Conservation (phyloP, 73 alveolate genomes). For the Blepharisma japonicum region DNA sequence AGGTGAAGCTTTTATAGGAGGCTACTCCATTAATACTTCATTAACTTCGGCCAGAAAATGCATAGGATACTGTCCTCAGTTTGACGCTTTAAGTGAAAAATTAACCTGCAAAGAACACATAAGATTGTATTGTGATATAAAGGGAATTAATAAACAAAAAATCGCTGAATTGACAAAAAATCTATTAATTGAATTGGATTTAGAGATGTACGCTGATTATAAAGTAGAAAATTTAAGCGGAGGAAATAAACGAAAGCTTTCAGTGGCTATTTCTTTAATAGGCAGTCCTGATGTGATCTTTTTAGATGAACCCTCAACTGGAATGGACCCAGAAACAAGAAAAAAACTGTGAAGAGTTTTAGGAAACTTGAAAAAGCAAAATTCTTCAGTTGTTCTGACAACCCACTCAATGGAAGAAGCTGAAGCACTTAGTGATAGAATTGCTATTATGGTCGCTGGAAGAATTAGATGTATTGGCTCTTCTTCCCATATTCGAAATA, state of each 20-base stretch:
- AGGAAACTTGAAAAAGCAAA: constrained; percentile 56
- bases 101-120: constrained; percentile 94
- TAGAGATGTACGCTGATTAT: constrained; percentile 56
- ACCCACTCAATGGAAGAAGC: constrained; percentile 95
- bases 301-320: constrained; percentile 97
- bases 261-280: constrained; percentile 89
- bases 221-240: constrained; percentile 78
- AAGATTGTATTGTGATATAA: constrained; percentile 85
- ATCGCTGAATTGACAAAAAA: constrained; percentile 48
- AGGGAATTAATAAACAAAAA: constrained; percentile 73
- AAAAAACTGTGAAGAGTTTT: constrained; percentile 73
- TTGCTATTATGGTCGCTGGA: constrained; percentile 85
- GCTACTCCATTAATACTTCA: constrained; percentile 42
- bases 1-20: constrained; percentile 65
- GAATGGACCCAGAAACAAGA: constrained; percentile 89
- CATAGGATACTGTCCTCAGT: constrained; percentile 95
- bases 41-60: constrained; percentile 37
- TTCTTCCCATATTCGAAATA: constrained; percentile 55
- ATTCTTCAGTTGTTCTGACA: constrained; percentile 70
- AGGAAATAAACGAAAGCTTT: constrained; percentile 97
- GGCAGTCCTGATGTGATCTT: constrained; percentile 85
- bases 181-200: constrained; percentile 65
- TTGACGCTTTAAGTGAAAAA: constrained; percentile 89
- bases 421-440: constrained; percentile 79
- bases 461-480: constrained; percentile 70